Base-by-base conservation (phyloP, 257 asterid genomes). In the Primulina huaijiensis region DNA sequence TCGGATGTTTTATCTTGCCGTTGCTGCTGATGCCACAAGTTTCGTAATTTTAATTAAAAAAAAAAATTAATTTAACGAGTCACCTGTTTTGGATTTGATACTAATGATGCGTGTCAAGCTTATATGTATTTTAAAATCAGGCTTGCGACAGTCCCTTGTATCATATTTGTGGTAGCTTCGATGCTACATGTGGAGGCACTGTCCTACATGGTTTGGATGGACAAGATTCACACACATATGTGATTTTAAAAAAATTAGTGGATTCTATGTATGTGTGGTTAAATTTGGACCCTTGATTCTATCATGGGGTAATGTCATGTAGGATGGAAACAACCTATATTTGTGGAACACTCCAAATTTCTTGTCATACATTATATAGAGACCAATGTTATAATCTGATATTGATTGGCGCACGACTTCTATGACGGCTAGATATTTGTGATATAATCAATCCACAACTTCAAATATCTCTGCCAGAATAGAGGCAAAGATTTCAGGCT, bases 401-500 rank as follows among this genome's bases (percentile, higher is more conserved):
- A 10, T 10, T 38, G 7, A 38, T 38, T 38, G 50, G 10, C 1
- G 14, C 46, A 8, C 38, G 1, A 4, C 8, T 6, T 2, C 38
- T 34, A 6, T 7, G 38, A 34, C 8, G 7, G 46, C 14, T 8
- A 1, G 0, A 8, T 8, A 5, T 37, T 9, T 37, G 14, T 8
- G 46, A 9, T 9, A 37, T 37, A 12, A 34, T 34, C 38, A 34
- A 34, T 34, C 38, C 25, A 23, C 25, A 23, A 23, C 25, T 23
- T 23, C 25, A 23, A 23, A 23, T 69, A 79, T 90, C 86, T 77
- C 77, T 79, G 71, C 96, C 88, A 65, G 83, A 84, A 74, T 84
- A 79, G 40, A 92, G 87, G 80, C 96, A 92, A 16, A 90, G 79
- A 33, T 83, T 21, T 94, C 97, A 8, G 93, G 75, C 77, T 80